Percentiles rank a stretch among this genome's conserved stretches.
Evolutionary conservation across 805 yeast genomes (phyloP).

Genomic region (Cyberlindnera xishuangbannaensis): DNA sequence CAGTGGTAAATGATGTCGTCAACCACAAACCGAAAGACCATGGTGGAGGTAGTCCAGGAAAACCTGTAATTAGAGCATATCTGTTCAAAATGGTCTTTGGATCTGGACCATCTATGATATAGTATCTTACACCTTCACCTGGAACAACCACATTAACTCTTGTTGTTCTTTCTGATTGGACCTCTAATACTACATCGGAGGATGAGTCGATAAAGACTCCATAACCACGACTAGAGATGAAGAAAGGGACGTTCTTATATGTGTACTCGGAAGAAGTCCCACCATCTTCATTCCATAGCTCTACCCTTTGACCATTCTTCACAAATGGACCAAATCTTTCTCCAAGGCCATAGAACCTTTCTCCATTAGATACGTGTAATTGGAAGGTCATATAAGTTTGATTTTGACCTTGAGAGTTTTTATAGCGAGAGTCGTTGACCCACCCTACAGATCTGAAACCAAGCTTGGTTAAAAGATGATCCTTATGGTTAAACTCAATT

Average conservation of each 20-base stretch:
- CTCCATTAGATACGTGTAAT: slow-evolving; percentile 20
- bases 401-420: slow-evolving; percentile 7
- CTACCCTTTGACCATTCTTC: slow-evolving; percentile 22
- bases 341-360: slow-evolving; percentile 21
- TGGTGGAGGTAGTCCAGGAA: slow-evolving; percentile 21
- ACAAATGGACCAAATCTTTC: slow-evolving; percentile 22
- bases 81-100: slow-evolving; percentile 20
- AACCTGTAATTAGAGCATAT: slow-evolving; percentile 20
- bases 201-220: slow-evolving; percentile 21
- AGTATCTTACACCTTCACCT: slow-evolving; percentile 19
- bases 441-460: slow-evolving; percentile 22
- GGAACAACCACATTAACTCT: slow-evolving; percentile 19
- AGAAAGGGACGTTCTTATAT: slow-evolving; percentile 21
- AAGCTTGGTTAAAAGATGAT: slow-evolving; percentile 16
- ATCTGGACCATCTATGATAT: slow-evolving; percentile 21
- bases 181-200: slow-evolving; percentile 16
- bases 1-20: slow-evolving; percentile 21
- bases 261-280: slow-evolving; percentile 22
- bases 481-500: slow-evolving; percentile 14
- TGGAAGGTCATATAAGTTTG: slow-evolving; percentile 16
- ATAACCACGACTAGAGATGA: slow-evolving; percentile 19
- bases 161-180: slow-evolving; percentile 21
- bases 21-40: slow-evolving; percentile 22
- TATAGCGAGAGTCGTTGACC: slow-evolving; percentile 16
- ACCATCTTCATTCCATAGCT: slow-evolving; percentile 23